phyloP scores from a whole-genome alignment of 1,139 yeast genomes.

The Sugiyamaella paludigena region DNA sequence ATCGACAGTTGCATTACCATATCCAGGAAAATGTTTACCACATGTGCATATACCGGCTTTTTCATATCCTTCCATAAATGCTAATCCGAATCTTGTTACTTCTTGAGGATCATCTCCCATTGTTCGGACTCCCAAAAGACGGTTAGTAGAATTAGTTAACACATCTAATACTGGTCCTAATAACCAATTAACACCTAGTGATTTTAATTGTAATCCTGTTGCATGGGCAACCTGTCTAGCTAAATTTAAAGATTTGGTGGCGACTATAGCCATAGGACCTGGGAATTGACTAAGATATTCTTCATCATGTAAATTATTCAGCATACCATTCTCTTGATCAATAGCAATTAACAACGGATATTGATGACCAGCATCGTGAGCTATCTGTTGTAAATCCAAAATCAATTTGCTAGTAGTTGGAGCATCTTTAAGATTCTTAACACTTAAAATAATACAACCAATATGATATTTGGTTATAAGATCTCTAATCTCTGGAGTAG shows the following conservation, averaged over 20 bases:
- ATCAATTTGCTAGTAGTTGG: constrained; percentile 52
- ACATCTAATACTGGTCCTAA: constrained; percentile 68
- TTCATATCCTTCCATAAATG: constrained; percentile 54
- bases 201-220: constrained; percentile 51
- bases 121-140: constrained; percentile 59
- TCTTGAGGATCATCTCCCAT: constrained; percentile 63
- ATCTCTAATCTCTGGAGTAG: constrained; percentile 55
- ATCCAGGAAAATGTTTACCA: constrained; percentile 69
- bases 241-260: constrained; percentile 51
- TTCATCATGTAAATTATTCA: constrained; percentile 56
- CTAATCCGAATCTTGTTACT: constrained; percentile 54
- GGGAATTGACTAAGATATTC: constrained; percentile 58
- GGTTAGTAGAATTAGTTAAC: constrained; percentile 55
- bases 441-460: constrained; percentile 56
- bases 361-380: constrained; percentile 51
- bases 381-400: constrained; percentile 55
- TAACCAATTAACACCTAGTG: constrained; percentile 56
- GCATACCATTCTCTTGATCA: constrained; percentile 50
- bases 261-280: constrained; percentile 64
- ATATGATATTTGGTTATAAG: constrained; percentile 54
- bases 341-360: constrained; percentile 49
- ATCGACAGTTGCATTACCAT: constrained; percentile 61
- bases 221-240: constrained; percentile 58
- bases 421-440: constrained; percentile 52
- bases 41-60: constrained; percentile 57